Evolutionary conservation across 257 asterid species (phyloP), one percentile per base, ranked within the genome.

Genomic region (Plantago ovata): DNA sequence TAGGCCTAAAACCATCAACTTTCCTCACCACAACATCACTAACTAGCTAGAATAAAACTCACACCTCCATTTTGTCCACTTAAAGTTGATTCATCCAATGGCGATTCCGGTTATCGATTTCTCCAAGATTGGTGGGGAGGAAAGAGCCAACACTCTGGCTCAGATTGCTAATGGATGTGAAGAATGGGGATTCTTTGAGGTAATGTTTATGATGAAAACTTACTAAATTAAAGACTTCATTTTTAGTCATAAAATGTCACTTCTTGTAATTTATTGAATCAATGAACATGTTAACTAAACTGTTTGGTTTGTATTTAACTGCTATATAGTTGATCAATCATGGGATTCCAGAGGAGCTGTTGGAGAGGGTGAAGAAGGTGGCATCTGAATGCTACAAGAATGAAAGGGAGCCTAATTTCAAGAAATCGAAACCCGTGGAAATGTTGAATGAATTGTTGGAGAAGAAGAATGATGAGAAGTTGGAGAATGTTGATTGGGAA

Each of bases 151-250:
- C 16, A 74, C 84, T 39, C 58, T 84, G 67, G 81, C 94, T 66
- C 74, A 75, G 69, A 82, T 89, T 72, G 91, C 81, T 53, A 55
- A 59, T 24, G 75, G 87, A 41, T 86, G 97, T 62, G 85, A 85
- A 76, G 89, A 89, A 58, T 89, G 97, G 97, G 95, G 97, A 36
- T 89, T 89, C 70, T 89, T 89, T 63, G 94, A 87, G 96, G 95
- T 87, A 74, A 8, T 8, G 6, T 28, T 19, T 44, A 19, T 36
- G 36, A 28, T 53, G 2, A n/a, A n/a, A n/a, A 21, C 19, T 14
- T 14, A 48, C 20, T 11, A 3, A 53, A n/a, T n/a, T n/a, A n/a
- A 41, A 16, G 14, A 16, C 32, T 24, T 49, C 42, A 8, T 18
- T 0, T 23, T 20, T 28, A 15, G 6, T 28, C 0, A 28, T 28